Evolutionary conservation across 306 rosid genomes (phyloP), one percentile per base, ranked within the genome.

Genomic region (Lotus japonicus): DNA sequence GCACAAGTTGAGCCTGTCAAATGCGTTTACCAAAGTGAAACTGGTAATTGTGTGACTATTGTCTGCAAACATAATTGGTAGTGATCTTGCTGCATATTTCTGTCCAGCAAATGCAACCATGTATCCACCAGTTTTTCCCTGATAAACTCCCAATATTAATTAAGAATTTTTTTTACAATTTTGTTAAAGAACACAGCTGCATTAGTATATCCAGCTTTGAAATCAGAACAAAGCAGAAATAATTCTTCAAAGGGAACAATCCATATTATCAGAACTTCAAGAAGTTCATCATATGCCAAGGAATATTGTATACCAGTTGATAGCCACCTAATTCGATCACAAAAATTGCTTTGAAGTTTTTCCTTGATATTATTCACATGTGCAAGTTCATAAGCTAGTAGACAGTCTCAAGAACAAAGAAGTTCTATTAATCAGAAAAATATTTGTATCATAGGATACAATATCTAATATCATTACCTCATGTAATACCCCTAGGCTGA

Each of bases 81-180:
- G 73, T 48, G 98, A 90, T 79, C 97, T 94, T 66, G 96, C 98
- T 58, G 98, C 98, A 76, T 94, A 90, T 73, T 94, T 90, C 70
- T 75, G 73, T 65, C 98, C 97, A 9, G 97, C 96, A 84, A 90
- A 94, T 33, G 98, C 96, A 13, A 94, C 97, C 98, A 90, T 94
- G 58, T 66, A 82, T 13, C 84, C 90, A 59, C 84, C 88, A 13
- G 59, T 19, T 43, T 4, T 4, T 2, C 5, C 85, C 95, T 92
- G 78, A 61, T 18, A 19, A 67, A 39, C 18, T 12, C 56, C 52
- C 4, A 42, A 73, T 44, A 60, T 52, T 17, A 65, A 9, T 62
- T 18, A 21, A 55, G 58, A 55, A 51, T n/a, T n/a, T n/a, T n/a
- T n/a, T n/a, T n/a, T 5, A 21, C 64, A 63, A 62, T 9, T 13